Conservation (phyloP, 805 yeast species). For the Candida peoriensis region DNA sequence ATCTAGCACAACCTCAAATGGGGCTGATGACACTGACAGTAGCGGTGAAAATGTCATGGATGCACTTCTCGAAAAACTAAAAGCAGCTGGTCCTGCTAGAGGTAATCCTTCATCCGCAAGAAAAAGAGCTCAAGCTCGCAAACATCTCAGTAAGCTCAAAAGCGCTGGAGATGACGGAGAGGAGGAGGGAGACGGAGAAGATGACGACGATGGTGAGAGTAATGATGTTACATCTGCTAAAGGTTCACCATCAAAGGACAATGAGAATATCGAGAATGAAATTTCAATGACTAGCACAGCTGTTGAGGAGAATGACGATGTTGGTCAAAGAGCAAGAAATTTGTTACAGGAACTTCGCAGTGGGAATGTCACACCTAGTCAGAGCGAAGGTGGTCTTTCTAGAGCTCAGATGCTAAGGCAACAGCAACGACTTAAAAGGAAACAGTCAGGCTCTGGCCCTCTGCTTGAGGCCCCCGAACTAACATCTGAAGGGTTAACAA, state of each 20-base stretch:
- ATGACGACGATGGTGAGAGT: conserved; percentile 8
- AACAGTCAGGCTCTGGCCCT: too few relatives aligned
- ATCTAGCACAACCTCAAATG: conserved; percentile 18
- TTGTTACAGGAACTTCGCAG: conserved; percentile 56
- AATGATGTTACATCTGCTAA: conserved; percentile 19
- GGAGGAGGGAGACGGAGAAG: conserved; percentile 11
- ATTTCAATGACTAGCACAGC: conserved; percentile 8
- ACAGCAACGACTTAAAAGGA: conserved; percentile 29
- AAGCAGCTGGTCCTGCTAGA: conserved; percentile 68
- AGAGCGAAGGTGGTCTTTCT: conserved; percentile 28
- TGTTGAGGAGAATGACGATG: conserved; percentile 32
- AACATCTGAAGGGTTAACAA: too few relatives aligned
- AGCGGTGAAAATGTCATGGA: conserved; percentile 58
- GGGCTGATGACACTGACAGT: conserved; percentile 1
- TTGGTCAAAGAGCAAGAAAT: conserved; percentile 57
- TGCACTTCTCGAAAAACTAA: conserved; percentile 73
- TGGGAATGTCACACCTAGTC: conserved; percentile 16
- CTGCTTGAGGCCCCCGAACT: too few relatives aligned
- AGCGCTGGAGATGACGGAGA: conserved; percentile 17
- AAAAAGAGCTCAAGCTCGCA: conserved; percentile 71
- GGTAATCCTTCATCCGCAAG: conserved; percentile 79
- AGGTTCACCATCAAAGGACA: conserved; percentile 5
- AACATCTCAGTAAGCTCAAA: conserved; percentile 43
- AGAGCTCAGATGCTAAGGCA: conserved; percentile 41
- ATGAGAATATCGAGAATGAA: neutral